Percentiles rank a stretch among this genome's conserved stretches.
These are phyloP conservation scores for Fusarium beomiforme DNA, from an alignment of 2,329 filamentous ascomycete species.

Conservation along the genomic window DNA sequence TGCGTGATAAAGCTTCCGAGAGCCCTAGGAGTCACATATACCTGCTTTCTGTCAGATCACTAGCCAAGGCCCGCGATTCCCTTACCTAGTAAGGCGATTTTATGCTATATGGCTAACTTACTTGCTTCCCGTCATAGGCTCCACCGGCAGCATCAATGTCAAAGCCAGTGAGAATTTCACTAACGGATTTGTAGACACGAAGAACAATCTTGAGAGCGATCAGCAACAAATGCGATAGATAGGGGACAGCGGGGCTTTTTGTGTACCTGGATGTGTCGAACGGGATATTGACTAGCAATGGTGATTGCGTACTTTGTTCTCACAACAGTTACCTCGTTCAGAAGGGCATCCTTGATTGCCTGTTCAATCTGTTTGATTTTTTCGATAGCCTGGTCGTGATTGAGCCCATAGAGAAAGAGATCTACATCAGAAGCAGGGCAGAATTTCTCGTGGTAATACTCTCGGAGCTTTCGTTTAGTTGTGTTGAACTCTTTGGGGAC, in stretches of 20 bases:
- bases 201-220: slow-evolving; percentile 74
- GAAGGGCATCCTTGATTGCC: slow-evolving; percentile 77
- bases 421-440: slow-evolving; percentile 89
- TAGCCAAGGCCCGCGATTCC: neutral
- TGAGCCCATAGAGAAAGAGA: slow-evolving; percentile 83
- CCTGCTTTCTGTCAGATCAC: slow-evolving; percentile 57
- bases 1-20: slow-evolving; percentile 84
- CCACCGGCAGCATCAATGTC: slow-evolving; percentile 87
- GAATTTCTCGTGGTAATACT: slow-evolving; percentile 85
- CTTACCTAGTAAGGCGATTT: neutral
- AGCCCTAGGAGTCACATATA: slow-evolving; percentile 81
- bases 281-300: slow-evolving; percentile 85
- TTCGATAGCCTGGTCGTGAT: slow-evolving; percentile 78
- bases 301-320: slow-evolving; percentile 89
- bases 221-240: neutral
- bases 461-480: slow-evolving; percentile 70
- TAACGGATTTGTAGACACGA: slow-evolving; percentile 83
- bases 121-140: slow-evolving; percentile 82
- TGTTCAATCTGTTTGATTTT: slow-evolving; percentile 87
- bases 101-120: slow-evolving; percentile 48
- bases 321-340: slow-evolving; percentile 85
- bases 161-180: slow-evolving; percentile 87
- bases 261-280: slow-evolving; percentile 75
- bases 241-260: neutral
- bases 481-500: slow-evolving; percentile 69